Evolutionary conservation across 371 early-diverging fungal species (phyloP).

Genomic region (Zopfochytrium polystomum): DNA sequence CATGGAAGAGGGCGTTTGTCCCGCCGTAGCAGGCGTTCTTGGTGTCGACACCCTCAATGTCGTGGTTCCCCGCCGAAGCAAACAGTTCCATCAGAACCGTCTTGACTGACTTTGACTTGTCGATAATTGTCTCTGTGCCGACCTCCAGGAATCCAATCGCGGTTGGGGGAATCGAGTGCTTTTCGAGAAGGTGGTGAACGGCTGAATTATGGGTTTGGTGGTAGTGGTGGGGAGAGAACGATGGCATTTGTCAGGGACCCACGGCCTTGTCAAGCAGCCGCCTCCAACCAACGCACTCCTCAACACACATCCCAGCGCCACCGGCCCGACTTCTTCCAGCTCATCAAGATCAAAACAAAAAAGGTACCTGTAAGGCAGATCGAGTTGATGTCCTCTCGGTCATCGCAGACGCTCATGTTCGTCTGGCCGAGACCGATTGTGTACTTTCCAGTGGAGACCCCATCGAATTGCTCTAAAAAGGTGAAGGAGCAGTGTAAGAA

Average conservation of each 20-base stretch:
- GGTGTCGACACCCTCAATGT: slow-evolving; percentile 94
- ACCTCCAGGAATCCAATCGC: slow-evolving; percentile 95
- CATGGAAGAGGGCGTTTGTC: slow-evolving; percentile 92
- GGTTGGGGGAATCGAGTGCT: slow-evolving; percentile 78
- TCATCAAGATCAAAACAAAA: too few relatives aligned
- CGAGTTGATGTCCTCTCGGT: slow-evolving; percentile 94
- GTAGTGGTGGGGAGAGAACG: neutral
- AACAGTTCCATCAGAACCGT: slow-evolving; percentile 94
- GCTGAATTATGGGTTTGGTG: slow-evolving; percentile 48
- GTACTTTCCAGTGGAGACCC: slow-evolving; percentile 94
- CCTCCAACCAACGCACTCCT: too few relatives aligned
- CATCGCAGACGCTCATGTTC: slow-evolving; percentile 93
- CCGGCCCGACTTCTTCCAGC: too few relatives aligned
- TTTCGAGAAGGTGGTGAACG: slow-evolving; percentile 86
- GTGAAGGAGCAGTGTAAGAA: neutral
- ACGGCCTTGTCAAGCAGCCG: too few relatives aligned
- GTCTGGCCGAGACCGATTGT: slow-evolving; percentile 95
- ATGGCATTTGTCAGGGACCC: too few relatives aligned
- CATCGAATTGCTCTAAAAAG: slow-evolving; percentile 74
- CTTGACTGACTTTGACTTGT: slow-evolving; percentile 97
- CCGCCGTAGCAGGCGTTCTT: slow-evolving; percentile 99
- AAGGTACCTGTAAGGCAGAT: slow-evolving; percentile 80
- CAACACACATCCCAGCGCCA: too few relatives aligned
- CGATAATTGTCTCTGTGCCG: slow-evolving; percentile 97
- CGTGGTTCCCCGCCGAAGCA: slow-evolving; percentile 81